Evolutionary conservation across 495 filamentous ascomycete genomes (phyloP).

Genomic region (Letharia columbiana): DNA sequence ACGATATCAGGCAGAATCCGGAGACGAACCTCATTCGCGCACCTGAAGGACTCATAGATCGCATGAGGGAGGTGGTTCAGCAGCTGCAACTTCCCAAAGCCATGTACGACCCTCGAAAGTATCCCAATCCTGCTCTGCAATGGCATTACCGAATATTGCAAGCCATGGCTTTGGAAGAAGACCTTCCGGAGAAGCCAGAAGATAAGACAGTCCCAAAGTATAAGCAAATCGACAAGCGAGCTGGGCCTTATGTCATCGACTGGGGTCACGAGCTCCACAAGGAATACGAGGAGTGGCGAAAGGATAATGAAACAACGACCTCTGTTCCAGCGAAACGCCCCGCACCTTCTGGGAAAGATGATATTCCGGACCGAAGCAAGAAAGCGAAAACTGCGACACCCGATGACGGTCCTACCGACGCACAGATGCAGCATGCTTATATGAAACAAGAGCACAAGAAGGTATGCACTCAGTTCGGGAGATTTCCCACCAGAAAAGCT

Average conservation of each 20-base stretch:
- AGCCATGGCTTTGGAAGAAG: constrained; percentile 85
- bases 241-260: constrained; percentile 64
- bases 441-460: constrained; percentile 56
- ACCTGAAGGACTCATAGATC: constrained; percentile 63
- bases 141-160: constrained; percentile 98
- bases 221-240: constrained; percentile 76
- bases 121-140: constrained; percentile 90
- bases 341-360: constrained; percentile 36
- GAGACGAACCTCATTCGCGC: constrained; percentile 48
- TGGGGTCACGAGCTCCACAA: constrained; percentile 64
- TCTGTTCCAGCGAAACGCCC: constrained; percentile 39
- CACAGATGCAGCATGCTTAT: constrained; percentile 53
- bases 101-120: constrained; percentile 71
- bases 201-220: constrained; percentile 84
- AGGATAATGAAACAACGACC: constrained; percentile 31
- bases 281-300: constrained; percentile 38
- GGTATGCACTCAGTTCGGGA: constrained; percentile 25
- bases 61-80: constrained; percentile 71
- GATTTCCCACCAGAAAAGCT: constrained; percentile 26
- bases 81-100: constrained; percentile 87
- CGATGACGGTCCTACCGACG: constrained; percentile 36
- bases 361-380: constrained; percentile 31
- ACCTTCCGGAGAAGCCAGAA: constrained; percentile 67
- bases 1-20: constrained; percentile 75
- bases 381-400: constrained; percentile 39